These are phyloP conservation scores for Fusarium torulosum DNA, from an alignment of 2,329 filamentous ascomycete genomes.

Conservation along the genomic window DNA sequence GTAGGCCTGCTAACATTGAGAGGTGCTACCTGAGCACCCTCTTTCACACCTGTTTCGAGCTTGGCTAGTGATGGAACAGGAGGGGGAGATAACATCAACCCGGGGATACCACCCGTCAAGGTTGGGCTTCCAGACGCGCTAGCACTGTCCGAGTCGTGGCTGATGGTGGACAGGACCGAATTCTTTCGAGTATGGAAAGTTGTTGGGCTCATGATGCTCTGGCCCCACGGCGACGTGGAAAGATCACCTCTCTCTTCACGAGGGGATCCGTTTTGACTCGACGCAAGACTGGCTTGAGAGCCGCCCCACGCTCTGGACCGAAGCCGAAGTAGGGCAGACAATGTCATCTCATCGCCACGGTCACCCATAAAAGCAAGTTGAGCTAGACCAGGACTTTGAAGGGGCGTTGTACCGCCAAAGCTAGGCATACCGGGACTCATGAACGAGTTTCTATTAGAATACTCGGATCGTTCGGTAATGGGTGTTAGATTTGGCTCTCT, in stretches of 20 bases:
- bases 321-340: slow-evolving; percentile 78
- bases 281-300: slow-evolving; percentile 78
- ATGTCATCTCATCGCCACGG: slow-evolving; percentile 72
- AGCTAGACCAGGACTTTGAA: slow-evolving; percentile 80
- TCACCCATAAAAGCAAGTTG: slow-evolving; percentile 78
- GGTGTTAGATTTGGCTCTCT: slow-evolving; percentile 94
- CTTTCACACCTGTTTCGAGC: slow-evolving; percentile 24
- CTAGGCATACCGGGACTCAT: slow-evolving; percentile 72
- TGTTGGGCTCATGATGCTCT: slow-evolving; percentile 40
- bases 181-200: slow-evolving; percentile 60
- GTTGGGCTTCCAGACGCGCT: slow-evolving; percentile 65
- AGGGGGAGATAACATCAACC: slow-evolving; percentile 47
- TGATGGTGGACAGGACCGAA: slow-evolving; percentile 63
- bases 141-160: slow-evolving; percentile 61
- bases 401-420: slow-evolving; percentile 58
- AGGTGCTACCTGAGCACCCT: slow-evolving; percentile 25
- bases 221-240: slow-evolving; percentile 58
- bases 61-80: slow-evolving; percentile 36
- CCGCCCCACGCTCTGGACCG: slow-evolving; percentile 84
- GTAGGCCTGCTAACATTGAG: slow-evolving; percentile 22
- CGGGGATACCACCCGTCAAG: slow-evolving; percentile 58
- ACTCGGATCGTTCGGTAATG: slow-evolving; percentile 95
- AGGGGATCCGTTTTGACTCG: slow-evolving; percentile 65
- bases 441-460: slow-evolving; percentile 92
- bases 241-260: slow-evolving; percentile 63